Base-by-base conservation (phyloP, 2,329 filamentous ascomycete genomes). In the Colletotrichum noveboracense region DNA sequence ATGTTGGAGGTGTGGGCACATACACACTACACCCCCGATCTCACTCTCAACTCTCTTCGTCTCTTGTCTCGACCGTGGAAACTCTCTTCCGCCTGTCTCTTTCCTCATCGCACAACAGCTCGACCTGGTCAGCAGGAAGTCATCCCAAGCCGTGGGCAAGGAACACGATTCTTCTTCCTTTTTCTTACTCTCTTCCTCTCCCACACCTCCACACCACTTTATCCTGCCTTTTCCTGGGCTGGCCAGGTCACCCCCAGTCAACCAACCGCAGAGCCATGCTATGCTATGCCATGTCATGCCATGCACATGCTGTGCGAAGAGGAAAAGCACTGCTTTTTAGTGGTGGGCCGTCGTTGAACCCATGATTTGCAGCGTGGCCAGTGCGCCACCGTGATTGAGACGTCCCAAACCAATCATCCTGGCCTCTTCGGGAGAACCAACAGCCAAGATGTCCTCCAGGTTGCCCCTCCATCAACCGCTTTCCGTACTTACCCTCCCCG, bases 341-440 rank as follows among this genome's bases (percentile, higher is more conserved):
- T 52, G 58, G 74, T 64, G 74, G 70, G 55, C 43, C 69, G 52
- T 12, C 7, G 61, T 67, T 61, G 68, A 60, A 77, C 72, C 76
- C 76, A 78, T 78, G 71, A 78, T 78, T 70, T 69, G 48, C 56
- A 73, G 55, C 43, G 21, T 52, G 72, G 65, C 72, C 38, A 66
- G 64, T 73, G 72, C 68, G 48, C 65, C 68, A 56, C 52, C 69
- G 32, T 66, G 58, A 73, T 55, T 68, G 65, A 52, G 55, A 71
- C 60, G 24, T 21, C n/a, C 18, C n/a, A 21, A 28, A 16, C 75
- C 75, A 77, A 77, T 76, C 69, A 55, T 61, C 56, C 43, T 65
- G 21, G 55, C 32, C 30, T 38, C n/a, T 52, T 66, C 60, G 43
- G 58, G 52, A 26, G 38, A 58, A 60, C 55, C 69, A 67, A 58